Evolutionary conservation across 805 yeast species (phyloP), one percentile per base, ranked within the genome.

Genomic region (Diddensiella transvaalensis): DNA sequence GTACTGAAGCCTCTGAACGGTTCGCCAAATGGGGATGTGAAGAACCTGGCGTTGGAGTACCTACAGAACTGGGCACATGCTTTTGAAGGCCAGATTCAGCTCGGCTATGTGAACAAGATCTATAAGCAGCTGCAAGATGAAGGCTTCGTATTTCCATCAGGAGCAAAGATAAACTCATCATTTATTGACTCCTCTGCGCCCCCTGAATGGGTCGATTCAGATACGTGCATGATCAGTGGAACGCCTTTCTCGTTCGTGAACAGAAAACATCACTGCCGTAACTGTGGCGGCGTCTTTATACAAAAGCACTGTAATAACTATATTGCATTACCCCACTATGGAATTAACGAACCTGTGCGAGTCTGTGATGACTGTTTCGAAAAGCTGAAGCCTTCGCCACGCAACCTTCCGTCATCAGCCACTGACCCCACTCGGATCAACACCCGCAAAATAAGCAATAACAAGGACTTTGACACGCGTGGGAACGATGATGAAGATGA

Each of bases 171-270:
- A 41, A 65, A 69, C 21, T 59, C 73, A 30, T 72, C 76, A 3
- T 80, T 90, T 64, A 79, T 91, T 42, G 97, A 91, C 59, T 79
- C 96, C 1, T 85, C 81, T 52, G 90, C 90, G 3, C 97, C 99
- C 1, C 98, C 99, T 0, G 97, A 89, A 58, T 93, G 99, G 99
- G 83, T 86, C 19, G 99, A 93, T 61, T 85, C 90, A 8, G 96
- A 88, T 58, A 87, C 87, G 2, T 93, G 99, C 66, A 90, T 93
- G 97, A 80, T 87, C 47, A 88, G 97, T 57, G 88, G 95, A 44
- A 79, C 75, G 37, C 70, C 82, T 13, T 93, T 93, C 62, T 73
- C 93, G 1, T 76, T 91, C 62, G 70, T 90, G 51, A 89, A 87
- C 64, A 76, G 99, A 61, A 89, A 91, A 64, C 99, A 93, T 65